Evolutionary conservation across 441 rosid genomes (phyloP), one percentile per base, ranked within the genome.

Genomic region (Dalechampia spathulata): DNA sequence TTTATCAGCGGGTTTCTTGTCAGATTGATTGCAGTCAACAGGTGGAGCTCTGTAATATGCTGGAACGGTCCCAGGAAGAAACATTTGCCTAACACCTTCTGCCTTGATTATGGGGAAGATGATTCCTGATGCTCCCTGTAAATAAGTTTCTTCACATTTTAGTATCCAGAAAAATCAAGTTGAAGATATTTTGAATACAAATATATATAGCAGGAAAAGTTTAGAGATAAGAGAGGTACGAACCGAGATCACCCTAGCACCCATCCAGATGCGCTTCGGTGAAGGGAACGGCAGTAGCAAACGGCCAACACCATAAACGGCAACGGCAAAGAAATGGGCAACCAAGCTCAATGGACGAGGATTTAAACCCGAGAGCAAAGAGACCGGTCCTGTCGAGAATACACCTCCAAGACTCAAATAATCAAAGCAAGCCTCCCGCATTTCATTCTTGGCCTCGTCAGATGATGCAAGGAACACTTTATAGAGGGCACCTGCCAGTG

Each of bases 51-150:
- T 76, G 74, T 90, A 90, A 65, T 84, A 87, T 10, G 97, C 94
- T 15, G 90, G 94, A 38, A 87, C 84, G 1, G 91, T 87, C 37
- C 69, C 94, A 15, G 94, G 96, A 72, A 90, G 83, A 66, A 90
- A 85, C 98, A 90, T 83, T 61, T 90, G 98, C 58, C 95, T 82
- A 0, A 87, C 79, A 40, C 96, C 98, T 79, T 90, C 98, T 0
- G 98, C 96, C 47, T 64, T 80, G 37, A 90, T 85, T 37, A 90
- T 87, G 1, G 98, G 96, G 73, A 87, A 82, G 63, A 90, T 87
- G 14, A 90, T 90, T 63, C 91, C 96, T 2, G 96, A 80, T 42
- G 96, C 97, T 27, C 83, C 79, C 98, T 85, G 82, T n/a, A n/a
- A n/a, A n/a, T n/a, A n/a, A n/a, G n/a, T n/a, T n/a, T n/a, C n/a